Percentiles rank a stretch among this genome's conserved stretches.
These are phyloP conservation scores for Russula sp. DNA, from an alignment of 768 basidiomycete genomes.

Conservation along the genomic window DNA sequence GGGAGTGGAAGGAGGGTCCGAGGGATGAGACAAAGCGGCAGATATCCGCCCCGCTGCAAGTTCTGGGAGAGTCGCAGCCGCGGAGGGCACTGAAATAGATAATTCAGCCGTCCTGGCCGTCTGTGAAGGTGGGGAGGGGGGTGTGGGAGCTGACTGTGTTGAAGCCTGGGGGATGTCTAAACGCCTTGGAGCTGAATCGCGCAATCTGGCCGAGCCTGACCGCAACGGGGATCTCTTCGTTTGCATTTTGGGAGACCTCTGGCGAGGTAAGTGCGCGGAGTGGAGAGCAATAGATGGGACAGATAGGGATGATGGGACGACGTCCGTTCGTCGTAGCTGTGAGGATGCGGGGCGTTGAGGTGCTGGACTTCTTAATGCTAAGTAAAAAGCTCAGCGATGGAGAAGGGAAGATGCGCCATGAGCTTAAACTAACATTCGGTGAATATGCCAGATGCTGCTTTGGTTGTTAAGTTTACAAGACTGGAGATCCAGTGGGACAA, in stretches of 20 bases:
- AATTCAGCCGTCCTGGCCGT: not conserved
- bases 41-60: not conserved
- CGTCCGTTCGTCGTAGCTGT: not conserved
- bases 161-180: not conserved
- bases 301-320: not conserved
- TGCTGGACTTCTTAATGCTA: constrained; percentile 5
- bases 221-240: not conserved
- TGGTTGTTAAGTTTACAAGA: constrained; percentile 16
- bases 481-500: constrained; percentile 38
- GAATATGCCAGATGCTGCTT: constrained; percentile 17
- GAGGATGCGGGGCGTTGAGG: constrained; percentile 6
- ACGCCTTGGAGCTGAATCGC: not conserved
- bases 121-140: not conserved
- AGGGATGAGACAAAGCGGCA: not conserved
- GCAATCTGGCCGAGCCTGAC: not conserved
- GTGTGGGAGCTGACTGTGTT: not conserved
- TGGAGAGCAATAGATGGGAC: not conserved
- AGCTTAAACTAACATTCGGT: constrained; percentile 6
- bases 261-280: constrained; percentile 1
- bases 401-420: not conserved
- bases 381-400: not conserved
- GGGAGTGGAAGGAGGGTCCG: constrained; percentile 10
- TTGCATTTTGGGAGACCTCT: constrained; percentile 8
- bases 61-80: not conserved
- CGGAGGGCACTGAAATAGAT: not conserved